Conservation (phyloP, 129 eudicot genomes). For the Apium graveolens region DNA sequence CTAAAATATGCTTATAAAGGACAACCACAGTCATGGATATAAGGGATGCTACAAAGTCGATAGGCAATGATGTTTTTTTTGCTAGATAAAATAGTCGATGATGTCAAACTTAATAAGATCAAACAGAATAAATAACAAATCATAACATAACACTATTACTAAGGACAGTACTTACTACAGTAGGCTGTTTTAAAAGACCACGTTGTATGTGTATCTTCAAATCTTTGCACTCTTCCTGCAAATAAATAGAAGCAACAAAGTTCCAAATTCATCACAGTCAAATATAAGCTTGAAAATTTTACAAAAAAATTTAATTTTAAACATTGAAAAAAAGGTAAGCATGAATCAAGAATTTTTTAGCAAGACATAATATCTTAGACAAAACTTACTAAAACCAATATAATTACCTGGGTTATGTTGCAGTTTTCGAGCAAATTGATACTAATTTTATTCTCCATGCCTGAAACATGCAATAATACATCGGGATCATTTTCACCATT, state of each 20-base stretch:
- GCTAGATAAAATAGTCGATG: too few relatives aligned
- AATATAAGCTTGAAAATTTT: not conserved
- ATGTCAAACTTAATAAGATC: too few relatives aligned
- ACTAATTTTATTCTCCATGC: not conserved
- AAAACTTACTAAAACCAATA: not conserved
- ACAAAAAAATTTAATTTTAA: too few relatives aligned
- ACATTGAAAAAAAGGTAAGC: too few relatives aligned
- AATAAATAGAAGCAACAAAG: not conserved
- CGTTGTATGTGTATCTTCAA: conserved; percentile 46
- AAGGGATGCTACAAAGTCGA: too few relatives aligned
- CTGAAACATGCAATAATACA: not conserved
- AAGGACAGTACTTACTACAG: conserved; percentile 41
- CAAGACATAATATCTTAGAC: not conserved
- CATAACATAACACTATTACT: not conserved
- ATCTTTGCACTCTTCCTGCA: conserved; percentile 75
- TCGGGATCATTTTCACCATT: not conserved
- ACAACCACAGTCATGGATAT: too few relatives aligned
- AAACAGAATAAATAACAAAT: too few relatives aligned
- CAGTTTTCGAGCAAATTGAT: not conserved
- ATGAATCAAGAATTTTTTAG: too few relatives aligned
- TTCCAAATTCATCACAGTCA: not conserved
- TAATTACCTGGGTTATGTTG: not conserved
- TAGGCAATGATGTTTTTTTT: too few relatives aligned
- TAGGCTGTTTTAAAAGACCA: conserved; percentile 51
- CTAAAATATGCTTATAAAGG: too few relatives aligned